Conservation (phyloP, 148 eudicot genomes). For the Diospyros lotus region DNA sequence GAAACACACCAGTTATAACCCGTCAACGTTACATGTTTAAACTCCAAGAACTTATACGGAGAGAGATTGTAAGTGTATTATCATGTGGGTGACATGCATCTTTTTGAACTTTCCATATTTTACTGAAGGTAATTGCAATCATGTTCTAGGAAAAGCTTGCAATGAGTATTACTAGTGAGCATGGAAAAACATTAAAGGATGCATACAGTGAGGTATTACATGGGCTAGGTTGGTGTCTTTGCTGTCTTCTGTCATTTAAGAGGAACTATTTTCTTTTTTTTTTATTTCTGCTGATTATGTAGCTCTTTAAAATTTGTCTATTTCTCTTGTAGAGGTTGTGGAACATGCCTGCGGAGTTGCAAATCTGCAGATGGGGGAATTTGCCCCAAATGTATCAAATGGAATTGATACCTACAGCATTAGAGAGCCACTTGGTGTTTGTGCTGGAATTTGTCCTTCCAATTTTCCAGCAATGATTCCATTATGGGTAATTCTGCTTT, state of each 20-base stretch:
- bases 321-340: constrained; percentile 51
- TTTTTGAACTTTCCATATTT: background rate
- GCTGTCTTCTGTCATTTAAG: background rate
- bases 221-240: constrained; percentile 41
- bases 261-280: background rate
- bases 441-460: constrained; percentile 66
- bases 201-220: constrained; percentile 45
- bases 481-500: constrained; percentile 41
- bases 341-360: constrained; percentile 62
- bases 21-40: constrained; percentile 63
- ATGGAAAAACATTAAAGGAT: constrained; percentile 62
- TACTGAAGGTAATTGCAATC: background rate
- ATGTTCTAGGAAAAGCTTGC: constrained; percentile 55
- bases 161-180: constrained; percentile 44
- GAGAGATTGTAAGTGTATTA: constrained; percentile 52
- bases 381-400: constrained; percentile 42
- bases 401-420: constrained; percentile 53
- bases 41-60: constrained; percentile 58
- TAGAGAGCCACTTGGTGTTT: constrained; percentile 71
- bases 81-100: background rate
- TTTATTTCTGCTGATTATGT: constrained; percentile 13
- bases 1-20: constrained; percentile 44
- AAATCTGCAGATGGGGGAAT: constrained; percentile 57
- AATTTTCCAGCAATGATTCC: constrained; percentile 55
- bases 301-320: background rate